Evolutionary conservation across 129 eudicot genomes (phyloP), one percentile per base, ranked within the genome.

Genomic region (Helianthus tuberosus): DNA sequence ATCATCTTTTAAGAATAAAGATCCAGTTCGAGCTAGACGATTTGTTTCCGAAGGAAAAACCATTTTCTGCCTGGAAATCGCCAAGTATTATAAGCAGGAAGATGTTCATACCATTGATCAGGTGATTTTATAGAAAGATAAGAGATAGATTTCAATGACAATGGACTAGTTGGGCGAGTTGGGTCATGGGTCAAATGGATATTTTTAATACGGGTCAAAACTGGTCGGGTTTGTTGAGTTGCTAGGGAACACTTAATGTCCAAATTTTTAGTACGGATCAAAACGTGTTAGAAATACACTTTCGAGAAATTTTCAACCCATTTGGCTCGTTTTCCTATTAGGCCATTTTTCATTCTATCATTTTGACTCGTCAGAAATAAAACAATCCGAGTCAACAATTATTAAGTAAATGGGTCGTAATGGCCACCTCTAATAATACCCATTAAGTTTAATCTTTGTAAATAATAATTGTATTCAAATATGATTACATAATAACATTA

Each of bases 1-100:
- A 75, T 90, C 96, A 0, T 88, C 97, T n/a, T 88, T 94, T 82
- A 88, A 78, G 52, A 86, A 92, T 41, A 94, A 84, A 82, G 96
- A 94, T 43, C 96, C 97, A 0, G 79, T 85, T 55, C 88, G 70
- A 60, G 91, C 96, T 27, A 77, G 80, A 60, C 82, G 72, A 71
- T 85, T 86, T 80, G 80, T 72, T 68, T 88, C 98, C 1, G 88
- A 88, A 70, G 96, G 97, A 29, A 94, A 85, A 70, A 78, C 91
- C 39, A 80, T 90, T 11, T 94, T 53, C 74, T 94, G 98, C 72
- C 80, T 94, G 17, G 98, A 94, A 83, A 76, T 94, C 3, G 96
- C 97, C 44, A 94, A 86, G 74, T 90, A 94, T 86, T 90, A 77
- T 75, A 84, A 77, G 77, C 86, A 82, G 50, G 80, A 85, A 71